phyloP scores from a whole-genome alignment of 2,329 filamentous ascomycete species.

The Ophiognomonia clavigignenti-juglandacearum region DNA sequence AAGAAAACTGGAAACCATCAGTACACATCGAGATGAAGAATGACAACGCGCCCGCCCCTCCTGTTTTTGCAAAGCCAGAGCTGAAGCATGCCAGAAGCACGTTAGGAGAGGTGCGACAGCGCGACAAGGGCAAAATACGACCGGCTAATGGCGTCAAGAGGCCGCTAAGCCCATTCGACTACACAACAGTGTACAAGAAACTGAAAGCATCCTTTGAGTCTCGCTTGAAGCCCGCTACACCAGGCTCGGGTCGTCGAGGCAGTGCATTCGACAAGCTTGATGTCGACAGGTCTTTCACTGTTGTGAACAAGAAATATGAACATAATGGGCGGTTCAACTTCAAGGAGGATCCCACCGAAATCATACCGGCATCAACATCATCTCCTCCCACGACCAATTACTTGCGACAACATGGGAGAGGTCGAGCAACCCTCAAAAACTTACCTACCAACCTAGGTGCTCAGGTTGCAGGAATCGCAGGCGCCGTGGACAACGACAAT shows the following conservation, averaged over 20 bases:
- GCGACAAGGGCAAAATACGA: constrained; percentile 25
- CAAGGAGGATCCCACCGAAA: constrained; percentile 27
- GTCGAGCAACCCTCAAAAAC: constrained; percentile 32
- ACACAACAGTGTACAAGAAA: constrained; percentile 54
- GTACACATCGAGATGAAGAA: constrained; percentile 13
- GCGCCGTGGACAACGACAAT: constrained; percentile 28
- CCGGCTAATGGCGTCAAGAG: constrained; percentile 37
- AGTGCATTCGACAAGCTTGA: constrained; percentile 51
- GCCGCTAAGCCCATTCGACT: constrained; percentile 52
- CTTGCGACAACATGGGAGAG: constrained; percentile 41
- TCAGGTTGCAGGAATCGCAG: constrained; percentile 33
- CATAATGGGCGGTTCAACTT: constrained; percentile 51
- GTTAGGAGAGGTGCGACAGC: constrained; percentile 33
- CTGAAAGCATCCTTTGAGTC: constrained; percentile 42
- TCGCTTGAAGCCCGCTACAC: constrained; percentile 19
- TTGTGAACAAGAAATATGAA: constrained; percentile 56
- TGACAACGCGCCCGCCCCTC: constrained; percentile 16
- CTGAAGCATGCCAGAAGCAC: constrained; percentile 54
- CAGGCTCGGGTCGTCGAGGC: constrained; percentile 28
- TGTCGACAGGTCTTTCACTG: constrained; percentile 47
- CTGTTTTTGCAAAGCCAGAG: constrained; percentile 55
- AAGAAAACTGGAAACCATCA: constrained; percentile 18
- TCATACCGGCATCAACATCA: constrained; percentile 24
- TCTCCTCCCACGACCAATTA: constrained; percentile 45
- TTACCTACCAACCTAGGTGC: constrained; percentile 30